phyloP scores from a whole-genome alignment of 2,329 filamentous ascomycete genomes.

The Pseudogymnoascus sp. region DNA sequence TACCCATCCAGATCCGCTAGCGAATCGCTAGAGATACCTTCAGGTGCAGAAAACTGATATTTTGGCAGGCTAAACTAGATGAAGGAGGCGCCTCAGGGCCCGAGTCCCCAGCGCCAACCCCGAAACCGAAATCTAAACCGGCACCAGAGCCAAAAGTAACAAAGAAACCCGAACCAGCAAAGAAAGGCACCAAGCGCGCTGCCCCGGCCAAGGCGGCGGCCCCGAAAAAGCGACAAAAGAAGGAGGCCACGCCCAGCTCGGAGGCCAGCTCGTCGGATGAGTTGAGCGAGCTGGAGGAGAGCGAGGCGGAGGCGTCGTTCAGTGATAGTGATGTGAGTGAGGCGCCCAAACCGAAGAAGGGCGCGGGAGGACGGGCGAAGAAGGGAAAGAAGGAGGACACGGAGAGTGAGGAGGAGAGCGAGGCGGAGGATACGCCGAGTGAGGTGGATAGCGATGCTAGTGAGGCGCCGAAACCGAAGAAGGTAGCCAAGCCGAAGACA shows the following conservation, averaged over 20 bases:
- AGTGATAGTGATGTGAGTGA: slow-evolving; percentile 11
- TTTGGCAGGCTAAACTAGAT: slow-evolving; percentile 14
- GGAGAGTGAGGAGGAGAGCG: slow-evolving; percentile 7
- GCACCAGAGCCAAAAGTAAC: slow-evolving; percentile 12
- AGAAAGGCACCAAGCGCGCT: slow-evolving; percentile 27
- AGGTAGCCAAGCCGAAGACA: slow-evolving; percentile 19
- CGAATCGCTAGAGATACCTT: slow-evolving; percentile 7
- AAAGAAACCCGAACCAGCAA: slow-evolving; percentile 45
- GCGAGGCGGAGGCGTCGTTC: slow-evolving; percentile 10
- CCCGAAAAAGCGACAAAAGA: slow-evolving; percentile 27
- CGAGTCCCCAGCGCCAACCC: not conserved
- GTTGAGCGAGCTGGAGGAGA: not conserved
- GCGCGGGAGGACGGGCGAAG: slow-evolving; percentile 1
- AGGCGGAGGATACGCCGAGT: slow-evolving; percentile 15
- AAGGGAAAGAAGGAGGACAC: slow-evolving; percentile 5
- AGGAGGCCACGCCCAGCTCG: slow-evolving; percentile 18
- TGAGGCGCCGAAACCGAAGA: slow-evolving; percentile 15
- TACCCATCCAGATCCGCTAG: slow-evolving; percentile 13
- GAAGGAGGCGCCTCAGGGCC: slow-evolving; percentile 7
- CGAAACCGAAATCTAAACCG: slow-evolving; percentile 10
- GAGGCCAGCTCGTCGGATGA: slow-evolving; percentile 12
- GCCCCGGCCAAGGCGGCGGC: slow-evolving; percentile 37
- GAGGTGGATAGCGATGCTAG: slow-evolving; percentile 16
- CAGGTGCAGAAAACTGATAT: slow-evolving; percentile 12
- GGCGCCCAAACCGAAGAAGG: slow-evolving; percentile 14